Conservation (phyloP, 73 alveolate genomes). For the Tetrahymena thermophila region DNA sequence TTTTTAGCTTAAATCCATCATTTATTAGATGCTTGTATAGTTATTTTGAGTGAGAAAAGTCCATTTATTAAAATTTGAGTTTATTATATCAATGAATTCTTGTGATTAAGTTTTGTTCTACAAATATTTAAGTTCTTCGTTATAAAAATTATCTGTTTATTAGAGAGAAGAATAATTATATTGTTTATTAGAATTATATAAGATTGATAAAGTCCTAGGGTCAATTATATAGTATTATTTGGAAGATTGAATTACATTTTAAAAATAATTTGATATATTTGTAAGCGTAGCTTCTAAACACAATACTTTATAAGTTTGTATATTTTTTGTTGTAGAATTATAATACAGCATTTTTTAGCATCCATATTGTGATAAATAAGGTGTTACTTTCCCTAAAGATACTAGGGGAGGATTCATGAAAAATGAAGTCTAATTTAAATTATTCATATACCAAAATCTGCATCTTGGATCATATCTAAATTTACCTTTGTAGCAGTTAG, state of each 20-base stretch:
- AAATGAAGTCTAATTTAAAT: neutral
- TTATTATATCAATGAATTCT: neutral
- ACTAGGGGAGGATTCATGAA: neutral
- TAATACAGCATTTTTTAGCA: neutral
- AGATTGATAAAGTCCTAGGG: neutral
- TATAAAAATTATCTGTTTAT: neutral
- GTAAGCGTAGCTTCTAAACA: neutral
- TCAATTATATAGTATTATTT: neutral
- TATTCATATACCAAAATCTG: neutral
- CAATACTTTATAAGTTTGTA: neutral
- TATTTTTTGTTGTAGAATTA: neutral
- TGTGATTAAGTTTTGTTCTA: neutral
- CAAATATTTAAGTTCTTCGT: neutral
- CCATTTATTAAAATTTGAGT: neutral
- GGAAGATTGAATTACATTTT: neutral
- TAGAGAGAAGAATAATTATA: neutral
- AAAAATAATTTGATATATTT: neutral
- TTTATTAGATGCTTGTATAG: neutral
- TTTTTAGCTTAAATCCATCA: neutral
- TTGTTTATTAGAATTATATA: neutral
- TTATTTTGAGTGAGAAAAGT: neutral
- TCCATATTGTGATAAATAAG: neutral
- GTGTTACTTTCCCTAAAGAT: neutral
- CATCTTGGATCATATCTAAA: neutral
- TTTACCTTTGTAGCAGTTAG: neutral